Base-by-base conservation (phyloP, 192 early-diverging fungal genomes). In the Coemansia sp. region DNA sequence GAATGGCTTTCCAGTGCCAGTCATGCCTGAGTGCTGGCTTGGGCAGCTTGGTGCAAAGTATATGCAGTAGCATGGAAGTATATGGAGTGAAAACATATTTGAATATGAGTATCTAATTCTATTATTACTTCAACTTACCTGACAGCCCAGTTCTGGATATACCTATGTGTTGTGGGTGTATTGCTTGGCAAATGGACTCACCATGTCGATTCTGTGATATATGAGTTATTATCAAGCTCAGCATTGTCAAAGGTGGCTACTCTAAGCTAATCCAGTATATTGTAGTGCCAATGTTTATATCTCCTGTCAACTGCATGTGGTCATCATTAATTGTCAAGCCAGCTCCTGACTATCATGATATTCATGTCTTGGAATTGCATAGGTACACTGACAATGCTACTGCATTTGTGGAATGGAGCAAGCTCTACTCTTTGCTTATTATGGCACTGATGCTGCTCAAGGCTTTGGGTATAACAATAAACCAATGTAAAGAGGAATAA, bases 11-110 rank as follows among this genome's bases (percentile, higher is more conserved):
- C 76, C 76, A 6, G 38, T n/a, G 10, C 76, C 71, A 0, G 62
- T 77, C 2, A 41, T 65, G 24, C 70, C 76, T 0, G 70, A 46
- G 9, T 34, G 22, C 29, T 77, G 70, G 70, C 66, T 77, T 15
- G 29, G 2, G 31, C 44, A 15, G 24, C 24, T 17, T 68, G 61
- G 48, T 27, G 39, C 19, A 10, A 75, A 75, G 58, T 75, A 66
- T 20, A 22, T 4, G 45, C 19, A 3, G 20, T 75, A 68, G 67
- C 22, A 42, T 5, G 39, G 6, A 6, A 11, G 27, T 5, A 34
- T 27, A 17, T 5, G 2, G 50, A 20, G 1, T 67, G 70, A 10
- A 19, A 31, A 0, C 32, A 39, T 27, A 27, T 27, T 27, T 27
- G 24, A 1, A 59, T 66, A 2, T 0, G 5, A 7, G 31, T 77